Base-by-base conservation (phyloP, 352 stramenopile species). In the Globisporangium iwayamae region DNA sequence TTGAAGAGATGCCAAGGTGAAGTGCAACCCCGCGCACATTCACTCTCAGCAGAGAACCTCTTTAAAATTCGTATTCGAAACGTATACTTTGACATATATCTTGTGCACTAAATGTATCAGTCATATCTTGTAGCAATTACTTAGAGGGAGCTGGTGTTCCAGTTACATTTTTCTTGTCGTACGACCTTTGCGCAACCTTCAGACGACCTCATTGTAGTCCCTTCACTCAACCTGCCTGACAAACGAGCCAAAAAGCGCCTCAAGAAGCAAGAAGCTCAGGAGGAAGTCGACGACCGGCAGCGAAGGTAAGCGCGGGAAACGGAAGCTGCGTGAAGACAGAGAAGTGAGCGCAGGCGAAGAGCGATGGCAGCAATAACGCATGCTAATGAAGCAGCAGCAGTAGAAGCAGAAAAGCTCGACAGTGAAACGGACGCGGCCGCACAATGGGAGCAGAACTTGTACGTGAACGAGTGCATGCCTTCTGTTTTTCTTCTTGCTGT, bases 401-500 rank as follows among this genome's bases (percentile, higher is more conserved):
- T n/a, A 28, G n/a, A 46, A 32, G 38, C 32, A 2, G 32, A 25
- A n/a, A 18, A 46, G 32, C 14, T 2, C 10, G 32, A 58, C 32
- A 10, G 38, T 1, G 52, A 28, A 2, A 43, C 8, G n/a, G 52
- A 58, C n/a, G 32, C 22, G 14, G 51, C 22, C 9, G 52, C 38
- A 4, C 30, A 56, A 22, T 58, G 52, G 52, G 32, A 46, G 6
- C 32, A 58, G 4, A 46, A 9, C 9, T 58, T 58, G 52, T 58
- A 32, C 3, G 52, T 57, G 30, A 4, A 39, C 25, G 9, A 36
- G 3, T n/a, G 36, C 36, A 41, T 41, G 36, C 8, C 8, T 14
- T 34, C 22, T 4, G 34, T 22, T 34, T 39, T 10, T 36, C 7
- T 22, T 14, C 41, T 18, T 22, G 5, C 43, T 14, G 16, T 30